These are phyloP conservation scores for Blastobotrys malaysiensis DNA, from an alignment of 1,139 yeast species.

Conservation along the genomic window DNA sequence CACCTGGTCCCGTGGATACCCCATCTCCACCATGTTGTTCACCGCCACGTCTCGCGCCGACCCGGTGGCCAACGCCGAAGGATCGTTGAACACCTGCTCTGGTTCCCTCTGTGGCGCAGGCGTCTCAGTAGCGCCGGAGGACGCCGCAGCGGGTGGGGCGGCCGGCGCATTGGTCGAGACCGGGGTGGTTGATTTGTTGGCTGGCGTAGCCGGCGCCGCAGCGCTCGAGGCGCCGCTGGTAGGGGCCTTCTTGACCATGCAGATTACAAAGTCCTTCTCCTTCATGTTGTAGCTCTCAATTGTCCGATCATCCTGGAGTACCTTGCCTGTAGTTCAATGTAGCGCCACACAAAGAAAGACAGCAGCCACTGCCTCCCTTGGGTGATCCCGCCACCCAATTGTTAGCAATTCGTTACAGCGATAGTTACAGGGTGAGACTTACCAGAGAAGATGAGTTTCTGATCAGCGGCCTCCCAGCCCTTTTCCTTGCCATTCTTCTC, in stretches of 20 bases:
- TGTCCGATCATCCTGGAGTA: slow-evolving; percentile 76
- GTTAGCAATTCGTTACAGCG: slow-evolving; percentile 4
- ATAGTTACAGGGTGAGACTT: slow-evolving; percentile 15
- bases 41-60: slow-evolving; percentile 62
- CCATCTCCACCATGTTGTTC: slow-evolving; percentile 89
- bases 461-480: slow-evolving; percentile 65
- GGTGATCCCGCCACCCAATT: too few relatives aligned
- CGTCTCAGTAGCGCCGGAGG: slow-evolving; percentile 16
- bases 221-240: slow-evolving; percentile 23
- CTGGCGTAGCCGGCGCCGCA: slow-evolving; percentile 23
- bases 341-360: too few relatives aligned
- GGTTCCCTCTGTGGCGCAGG: slow-evolving; percentile 23
- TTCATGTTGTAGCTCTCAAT: slow-evolving; percentile 69
- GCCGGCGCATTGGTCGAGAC: slow-evolving; percentile 23
- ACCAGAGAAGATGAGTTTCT: slow-evolving; percentile 89
- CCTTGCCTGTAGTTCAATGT: slow-evolving; percentile 50
- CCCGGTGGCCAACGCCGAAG: slow-evolving; percentile 50
- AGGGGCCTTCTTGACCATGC: slow-evolving; percentile 62
- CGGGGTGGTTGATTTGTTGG: slow-evolving; percentile 24
- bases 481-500: slow-evolving; percentile 65
- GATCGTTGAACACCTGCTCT: slow-evolving; percentile 24
- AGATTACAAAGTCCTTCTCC: slow-evolving; percentile 78
- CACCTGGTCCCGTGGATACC: slow-evolving; percentile 82
- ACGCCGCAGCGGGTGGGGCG: slow-evolving; percentile 24
- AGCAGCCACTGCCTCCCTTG: too few relatives aligned